Evolutionary conservation across 1,284 basidiomycete genomes (phyloP).

Genomic region (Fomes fomentarius): DNA sequence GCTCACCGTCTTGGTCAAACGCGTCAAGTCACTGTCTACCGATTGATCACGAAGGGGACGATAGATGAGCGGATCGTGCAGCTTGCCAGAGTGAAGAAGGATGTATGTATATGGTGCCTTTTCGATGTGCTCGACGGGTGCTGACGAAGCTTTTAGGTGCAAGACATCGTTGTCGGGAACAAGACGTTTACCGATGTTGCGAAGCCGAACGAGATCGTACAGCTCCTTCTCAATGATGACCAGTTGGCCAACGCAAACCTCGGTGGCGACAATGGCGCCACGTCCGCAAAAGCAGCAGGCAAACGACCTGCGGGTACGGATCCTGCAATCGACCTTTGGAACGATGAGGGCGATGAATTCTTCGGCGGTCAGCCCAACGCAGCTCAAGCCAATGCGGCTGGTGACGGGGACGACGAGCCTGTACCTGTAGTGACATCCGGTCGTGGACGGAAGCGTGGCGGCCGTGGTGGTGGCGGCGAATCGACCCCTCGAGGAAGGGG

Average conservation of each 20-base stretch:
- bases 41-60: slow-evolving; percentile 94
- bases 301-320: slow-evolving; percentile 41
- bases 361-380: slow-evolving; percentile 54
- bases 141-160: slow-evolving; percentile 61
- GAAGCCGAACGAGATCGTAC: slow-evolving; percentile 97
- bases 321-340: slow-evolving; percentile 70
- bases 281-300: slow-evolving; percentile 43
- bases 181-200: slow-evolving; percentile 92
- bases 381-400: slow-evolving; percentile 21
- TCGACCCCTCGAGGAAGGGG: slow-evolving; percentile 18
- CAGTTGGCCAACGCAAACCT: slow-evolving; percentile 76
- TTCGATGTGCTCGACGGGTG: background rate
- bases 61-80: slow-evolving; percentile 99
- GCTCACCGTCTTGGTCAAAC: slow-evolving; percentile 99
- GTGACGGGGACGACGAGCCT: slow-evolving; percentile 41
- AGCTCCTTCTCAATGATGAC: slow-evolving; percentile 94
- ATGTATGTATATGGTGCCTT: slow-evolving; percentile 54
- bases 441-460: slow-evolving; percentile 43
- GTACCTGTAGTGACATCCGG: slow-evolving; percentile 31
- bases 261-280: slow-evolving; percentile 42
- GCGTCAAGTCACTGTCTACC: slow-evolving; percentile 98
- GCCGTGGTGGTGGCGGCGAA: slow-evolving; percentile 44
- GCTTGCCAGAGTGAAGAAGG: slow-evolving; percentile 93
- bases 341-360: slow-evolving; percentile 83
- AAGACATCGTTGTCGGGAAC: slow-evolving; percentile 99